These are phyloP conservation scores for Botryotinia calthae DNA, from an alignment of 2,329 filamentous ascomycete species.

Conservation along the genomic window DNA sequence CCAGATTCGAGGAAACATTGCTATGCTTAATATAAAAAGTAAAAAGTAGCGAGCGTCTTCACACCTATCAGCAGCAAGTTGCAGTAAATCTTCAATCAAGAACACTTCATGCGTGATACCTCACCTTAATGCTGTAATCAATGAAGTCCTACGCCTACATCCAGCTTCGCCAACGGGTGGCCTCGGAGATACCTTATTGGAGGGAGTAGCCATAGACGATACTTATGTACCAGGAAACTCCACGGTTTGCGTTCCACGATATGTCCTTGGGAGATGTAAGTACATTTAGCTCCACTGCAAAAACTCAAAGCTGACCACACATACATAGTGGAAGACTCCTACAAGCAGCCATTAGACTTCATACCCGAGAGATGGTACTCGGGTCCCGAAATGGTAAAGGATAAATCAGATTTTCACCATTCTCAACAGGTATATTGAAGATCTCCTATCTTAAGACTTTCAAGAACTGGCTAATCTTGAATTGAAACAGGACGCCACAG, in stretches of 20 bases:
- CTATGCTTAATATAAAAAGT: neutral
- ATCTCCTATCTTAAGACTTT: neutral
- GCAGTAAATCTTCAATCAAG: neutral
- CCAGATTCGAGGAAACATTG: neutral
- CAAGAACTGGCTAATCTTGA: neutral
- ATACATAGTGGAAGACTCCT: neutral
- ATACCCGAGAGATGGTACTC: slow-evolving; percentile 38
- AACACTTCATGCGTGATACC: neutral
- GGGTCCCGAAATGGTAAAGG: slow-evolving; percentile 25
- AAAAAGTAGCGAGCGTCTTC: no score
- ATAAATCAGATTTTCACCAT: slow-evolving; percentile 36
- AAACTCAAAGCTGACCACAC: neutral
- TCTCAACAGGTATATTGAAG: slow-evolving; percentile 30
- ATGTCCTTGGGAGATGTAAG: slow-evolving; percentile 22
- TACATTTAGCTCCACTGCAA: neutral
- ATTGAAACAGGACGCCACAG: slow-evolving; percentile 3
- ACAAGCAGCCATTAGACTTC: slow-evolving; percentile 24
- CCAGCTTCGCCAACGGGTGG: slow-evolving; percentile 24
- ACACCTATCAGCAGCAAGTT: no score
- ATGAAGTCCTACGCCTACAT: slow-evolving; percentile 24
- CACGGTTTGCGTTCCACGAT: slow-evolving; percentile 19
- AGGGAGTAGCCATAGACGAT: slow-evolving; percentile 32
- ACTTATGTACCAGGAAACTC: slow-evolving; percentile 23
- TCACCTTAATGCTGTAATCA: slow-evolving; percentile 26
- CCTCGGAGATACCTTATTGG: slow-evolving; percentile 39